Conservation (phyloP, 495 filamentous ascomycete genomes). For the Aspergillus olivimuriae region DNA sequence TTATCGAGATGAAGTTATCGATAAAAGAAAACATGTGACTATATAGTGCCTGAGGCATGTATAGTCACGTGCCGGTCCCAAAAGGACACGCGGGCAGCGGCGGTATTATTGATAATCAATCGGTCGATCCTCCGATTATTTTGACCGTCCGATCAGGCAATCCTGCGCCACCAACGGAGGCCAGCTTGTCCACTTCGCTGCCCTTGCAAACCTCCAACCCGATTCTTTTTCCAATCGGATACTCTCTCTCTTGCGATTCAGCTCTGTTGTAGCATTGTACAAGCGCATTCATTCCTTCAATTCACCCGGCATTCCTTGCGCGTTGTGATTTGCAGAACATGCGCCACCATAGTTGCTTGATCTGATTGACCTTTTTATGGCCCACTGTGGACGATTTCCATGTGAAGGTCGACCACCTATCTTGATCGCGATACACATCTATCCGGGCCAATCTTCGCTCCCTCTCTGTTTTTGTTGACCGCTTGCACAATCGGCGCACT, state of each 20-base stretch:
- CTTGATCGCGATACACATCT: neutral
- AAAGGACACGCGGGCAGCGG: too few relatives aligned
- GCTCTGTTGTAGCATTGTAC: too few relatives aligned
- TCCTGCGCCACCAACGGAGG: conserved; percentile 18
- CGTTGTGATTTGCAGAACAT: conserved; percentile 1
- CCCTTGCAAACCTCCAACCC: conserved; percentile 8
- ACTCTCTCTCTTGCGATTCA: neutral
- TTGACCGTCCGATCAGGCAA: neutral
- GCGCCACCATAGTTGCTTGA: neutral
- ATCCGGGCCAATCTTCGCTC: neutral
- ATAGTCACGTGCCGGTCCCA: too few relatives aligned
- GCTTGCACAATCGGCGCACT: neutral
- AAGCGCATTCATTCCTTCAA: neutral
- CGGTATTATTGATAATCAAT: conserved; percentile 11
- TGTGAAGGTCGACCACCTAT: conserved; percentile 6
- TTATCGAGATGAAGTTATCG: too few relatives aligned
- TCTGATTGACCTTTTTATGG: conserved; percentile 2
- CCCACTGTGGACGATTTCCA: conserved; percentile 9
- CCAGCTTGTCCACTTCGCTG: conserved; percentile 29
- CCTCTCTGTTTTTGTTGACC: neutral
- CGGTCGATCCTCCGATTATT: conserved; percentile 9
- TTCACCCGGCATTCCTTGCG: neutral
- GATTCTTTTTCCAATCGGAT: conserved; percentile 4
- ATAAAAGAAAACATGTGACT: too few relatives aligned
- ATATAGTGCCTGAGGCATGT: too few relatives aligned